A percentile compares a stretch with the other conserved stretches of the same genome.
Evolutionary conservation across 345 rosid species (phyloP).

Genomic region (Brassica cretica): DNA sequence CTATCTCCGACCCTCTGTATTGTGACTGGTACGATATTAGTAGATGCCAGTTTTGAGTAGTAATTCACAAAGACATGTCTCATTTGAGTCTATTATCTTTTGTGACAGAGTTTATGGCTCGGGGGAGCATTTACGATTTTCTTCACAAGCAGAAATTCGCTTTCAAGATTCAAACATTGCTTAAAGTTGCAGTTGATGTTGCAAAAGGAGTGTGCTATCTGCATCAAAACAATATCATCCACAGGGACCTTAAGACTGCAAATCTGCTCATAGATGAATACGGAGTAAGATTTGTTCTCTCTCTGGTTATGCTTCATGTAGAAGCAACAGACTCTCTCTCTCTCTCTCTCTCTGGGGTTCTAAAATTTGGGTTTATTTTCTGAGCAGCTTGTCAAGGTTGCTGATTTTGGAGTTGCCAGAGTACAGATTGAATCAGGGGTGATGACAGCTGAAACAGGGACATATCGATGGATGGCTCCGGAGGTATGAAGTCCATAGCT

Average conservation of each 20-base stretch:
- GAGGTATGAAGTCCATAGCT: constrained; percentile 53
- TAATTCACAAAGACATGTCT: constrained; percentile 5
- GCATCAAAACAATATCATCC: constrained; percentile 96
- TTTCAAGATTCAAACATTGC: constrained; percentile 73
- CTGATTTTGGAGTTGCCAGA: constrained; percentile 97
- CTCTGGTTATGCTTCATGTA: constrained; percentile 1
- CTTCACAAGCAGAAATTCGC: constrained; percentile 83
- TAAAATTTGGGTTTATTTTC: constrained; percentile 14
- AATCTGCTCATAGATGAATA: constrained; percentile 99
- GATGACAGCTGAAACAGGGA: constrained; percentile 98
- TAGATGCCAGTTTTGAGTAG: background rate
- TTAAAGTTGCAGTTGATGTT: constrained; percentile 83
- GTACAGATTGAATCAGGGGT: constrained; percentile 92
- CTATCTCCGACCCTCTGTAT: constrained; percentile 80
- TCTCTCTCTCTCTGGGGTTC: background rate
- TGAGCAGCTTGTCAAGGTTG: constrained; percentile 90
- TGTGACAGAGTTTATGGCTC: constrained; percentile 88
- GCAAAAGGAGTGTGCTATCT: constrained; percentile 97
- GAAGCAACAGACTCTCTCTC: background rate
- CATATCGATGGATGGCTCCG: constrained; percentile 99
- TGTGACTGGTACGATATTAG: constrained; percentile 69
- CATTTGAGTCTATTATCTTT: constrained; percentile 10
- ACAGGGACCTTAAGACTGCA: constrained; percentile 95
- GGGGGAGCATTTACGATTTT: constrained; percentile 87
- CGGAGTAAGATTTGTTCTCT: constrained; percentile 58